Evolutionary conservation across 2,329 filamentous ascomycete genomes (phyloP).

Genomic region (Fusarium pininemorale): DNA sequence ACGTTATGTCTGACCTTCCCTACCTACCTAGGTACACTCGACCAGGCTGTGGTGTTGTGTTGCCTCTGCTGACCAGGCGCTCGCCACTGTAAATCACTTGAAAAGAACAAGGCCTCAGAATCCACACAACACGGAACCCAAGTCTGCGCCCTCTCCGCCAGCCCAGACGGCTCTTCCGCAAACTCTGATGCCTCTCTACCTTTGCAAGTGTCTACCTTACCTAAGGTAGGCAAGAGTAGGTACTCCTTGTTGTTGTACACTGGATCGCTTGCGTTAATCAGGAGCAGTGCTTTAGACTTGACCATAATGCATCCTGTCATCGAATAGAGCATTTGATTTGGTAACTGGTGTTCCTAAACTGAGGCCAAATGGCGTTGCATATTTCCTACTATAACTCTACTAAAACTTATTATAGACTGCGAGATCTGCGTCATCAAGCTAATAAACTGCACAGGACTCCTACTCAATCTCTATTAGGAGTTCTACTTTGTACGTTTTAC

Average conservation of each 20-base stretch:
- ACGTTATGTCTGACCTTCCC: not conserved
- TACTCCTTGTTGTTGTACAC: not conserved
- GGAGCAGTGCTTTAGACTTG: not conserved
- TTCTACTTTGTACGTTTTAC: not conserved
- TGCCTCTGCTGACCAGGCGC: conserved; percentile 5
- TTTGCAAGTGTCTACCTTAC: not conserved
- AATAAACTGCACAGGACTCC: not conserved
- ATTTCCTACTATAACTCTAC: not conserved
- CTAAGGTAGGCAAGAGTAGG: not conserved
- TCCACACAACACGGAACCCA: not conserved
- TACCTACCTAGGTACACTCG: not conserved
- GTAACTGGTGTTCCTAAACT: not conserved
- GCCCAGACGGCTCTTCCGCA: conserved; percentile 9
- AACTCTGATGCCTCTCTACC: conserved; percentile 3
- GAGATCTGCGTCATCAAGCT: conserved; percentile 12
- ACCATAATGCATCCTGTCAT: not conserved
- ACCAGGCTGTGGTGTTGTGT: conserved; percentile 2
- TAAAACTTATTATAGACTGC: not conserved
- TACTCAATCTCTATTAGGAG: not conserved
- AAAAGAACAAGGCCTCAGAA: not conserved
- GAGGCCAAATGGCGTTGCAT: not conserved
- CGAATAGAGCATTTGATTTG: not conserved
- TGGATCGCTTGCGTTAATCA: not conserved
- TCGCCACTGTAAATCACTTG: conserved; percentile 10
- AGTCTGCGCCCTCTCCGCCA: conserved; percentile 5